Base-by-base conservation (phyloP, 2,329 filamentous ascomycete genomes). In the Monilinia aucupariae region DNA sequence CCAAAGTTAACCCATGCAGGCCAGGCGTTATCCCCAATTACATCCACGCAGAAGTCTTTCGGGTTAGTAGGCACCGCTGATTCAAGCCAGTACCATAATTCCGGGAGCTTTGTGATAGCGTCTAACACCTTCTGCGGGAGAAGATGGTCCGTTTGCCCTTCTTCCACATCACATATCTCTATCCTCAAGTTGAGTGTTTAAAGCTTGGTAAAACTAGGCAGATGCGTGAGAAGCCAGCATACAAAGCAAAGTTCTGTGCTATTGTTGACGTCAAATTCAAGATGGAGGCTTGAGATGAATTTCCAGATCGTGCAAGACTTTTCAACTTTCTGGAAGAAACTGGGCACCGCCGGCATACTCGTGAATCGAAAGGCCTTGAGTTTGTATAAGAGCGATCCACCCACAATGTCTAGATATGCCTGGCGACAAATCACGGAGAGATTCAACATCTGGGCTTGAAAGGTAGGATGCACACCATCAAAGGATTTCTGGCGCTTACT, bases 291-390 rank as follows among this genome's bases (percentile, higher is more conserved):
- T 22, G 20, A 20, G 7, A 45, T 56, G 2, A 56, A 34, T 2
- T 6, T 9, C 12, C 27, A 22, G 5, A 8, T 15, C 17, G 7
- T 20, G n/a, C n/a, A n/a, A n/a, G n/a, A 22, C 9, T 17, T 12
- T 3, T 6, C 15, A 8, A 32, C 13, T 45, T 17, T 56, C 12
- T 12, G 1, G 10, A 13, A 25, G 20, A 32, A 56, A 9, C 8
- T 4, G 2, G n/a, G 10, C 53, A 32, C 6, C 1, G 1, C 15
- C 20, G 1, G 0, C 12, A 3, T 7, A 0, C 22, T 1, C 13
- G 25, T 32, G 15, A 59, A 59, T 15, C 25, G n/a, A 7, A 51
- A 50, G 20, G 8, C 20, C 32, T 51, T 59, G 3, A 15, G 22
- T 41, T 50, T 59, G n/a, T 50, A 37, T 15, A 50, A 10, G 12